Conservation (phyloP, 495 filamentous ascomycete genomes). For the Gamarada debralockiae region DNA sequence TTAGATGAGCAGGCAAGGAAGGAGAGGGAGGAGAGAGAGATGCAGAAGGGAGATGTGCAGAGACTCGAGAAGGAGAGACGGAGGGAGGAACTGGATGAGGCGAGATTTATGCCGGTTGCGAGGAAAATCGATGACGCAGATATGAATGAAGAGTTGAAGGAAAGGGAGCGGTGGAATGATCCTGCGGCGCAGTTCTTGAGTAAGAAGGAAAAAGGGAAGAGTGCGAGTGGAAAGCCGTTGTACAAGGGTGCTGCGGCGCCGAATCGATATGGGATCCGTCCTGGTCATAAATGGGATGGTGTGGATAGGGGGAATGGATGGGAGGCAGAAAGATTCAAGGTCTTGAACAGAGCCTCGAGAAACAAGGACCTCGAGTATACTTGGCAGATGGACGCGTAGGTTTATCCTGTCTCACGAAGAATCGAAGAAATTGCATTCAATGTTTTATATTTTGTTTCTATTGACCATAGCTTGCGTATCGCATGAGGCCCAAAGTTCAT, state of each 20-base stretch:
- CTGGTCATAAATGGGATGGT: slow-evolving; percentile 94
- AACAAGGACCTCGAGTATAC: slow-evolving; percentile 78
- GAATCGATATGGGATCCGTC: slow-evolving; percentile 92
- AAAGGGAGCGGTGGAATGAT: slow-evolving; percentile 82
- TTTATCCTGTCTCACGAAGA: too few species aligned
- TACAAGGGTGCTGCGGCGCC: slow-evolving; percentile 79
- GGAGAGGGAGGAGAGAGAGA: slow-evolving; percentile 56
- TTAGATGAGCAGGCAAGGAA: slow-evolving; percentile 67
- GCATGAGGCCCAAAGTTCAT: too few species aligned
- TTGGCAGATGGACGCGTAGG: slow-evolving; percentile 82
- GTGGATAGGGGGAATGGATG: slow-evolving; percentile 94
- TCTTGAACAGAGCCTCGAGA: slow-evolving; percentile 69
- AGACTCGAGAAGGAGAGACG: slow-evolving; percentile 44
- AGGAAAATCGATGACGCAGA: slow-evolving; percentile 74
- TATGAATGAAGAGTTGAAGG: slow-evolving; percentile 79
- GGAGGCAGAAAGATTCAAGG: slow-evolving; percentile 90
- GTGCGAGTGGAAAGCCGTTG: slow-evolving; percentile 60
- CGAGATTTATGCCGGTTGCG: slow-evolving; percentile 75
- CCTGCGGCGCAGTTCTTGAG: slow-evolving; percentile 78
- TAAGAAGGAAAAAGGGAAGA: slow-evolving; percentile 41
- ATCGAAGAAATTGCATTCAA: too few species aligned
- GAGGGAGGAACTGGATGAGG: slow-evolving; percentile 65
- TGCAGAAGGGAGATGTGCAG: slow-evolving; percentile 83
- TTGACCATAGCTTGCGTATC: too few species aligned
- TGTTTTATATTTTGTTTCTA: too few species aligned